These are phyloP conservation scores for Phoma sp. DNA, from an alignment of 2,329 filamentous ascomycete genomes.

Conservation along the genomic window DNA sequence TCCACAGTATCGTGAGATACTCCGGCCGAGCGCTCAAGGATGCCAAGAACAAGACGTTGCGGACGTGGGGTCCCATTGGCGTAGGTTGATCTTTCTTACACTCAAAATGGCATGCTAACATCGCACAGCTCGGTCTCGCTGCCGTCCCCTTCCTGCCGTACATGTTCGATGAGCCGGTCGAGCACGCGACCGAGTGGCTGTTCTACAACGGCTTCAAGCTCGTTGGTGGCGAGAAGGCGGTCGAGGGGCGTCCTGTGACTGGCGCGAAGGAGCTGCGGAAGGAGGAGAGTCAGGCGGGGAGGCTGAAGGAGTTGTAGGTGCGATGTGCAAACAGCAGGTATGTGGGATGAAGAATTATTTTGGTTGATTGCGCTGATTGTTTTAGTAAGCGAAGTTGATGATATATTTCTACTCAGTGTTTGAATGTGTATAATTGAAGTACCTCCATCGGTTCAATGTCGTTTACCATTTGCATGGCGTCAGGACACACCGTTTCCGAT, in stretches of 20 bases:
- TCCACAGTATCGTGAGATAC: constrained; percentile 91
- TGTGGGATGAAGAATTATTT: no score
- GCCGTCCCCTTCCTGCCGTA: constrained; percentile 81
- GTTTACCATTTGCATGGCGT: no score
- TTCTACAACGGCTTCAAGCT: constrained; percentile 83
- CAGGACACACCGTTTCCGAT: no score
- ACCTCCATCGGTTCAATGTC: background rate
- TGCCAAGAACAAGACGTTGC: constrained; percentile 73
- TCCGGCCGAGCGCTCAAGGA: constrained; percentile 86
- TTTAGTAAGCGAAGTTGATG: background rate
- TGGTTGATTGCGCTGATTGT: background rate
- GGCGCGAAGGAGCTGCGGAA: constrained; percentile 48
- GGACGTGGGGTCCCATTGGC: constrained; percentile 91
- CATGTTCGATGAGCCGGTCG: constrained; percentile 90
- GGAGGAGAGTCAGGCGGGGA: constrained; percentile 39
- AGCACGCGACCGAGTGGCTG: constrained; percentile 85
- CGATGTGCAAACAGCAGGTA: constrained; percentile 23
- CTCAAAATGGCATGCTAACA: constrained; percentile 7
- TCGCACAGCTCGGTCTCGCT: constrained; percentile 62
- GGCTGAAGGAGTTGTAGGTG: constrained; percentile 50
- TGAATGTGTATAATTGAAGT: background rate
- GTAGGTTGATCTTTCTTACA: constrained; percentile 58
- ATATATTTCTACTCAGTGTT: background rate
- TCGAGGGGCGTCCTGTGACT: constrained; percentile 50
- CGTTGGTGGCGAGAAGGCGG: constrained; percentile 70